Evolutionary conservation across 2,329 filamentous ascomycete species (phyloP).

Genomic region (Neofusicoccum parvum): DNA sequence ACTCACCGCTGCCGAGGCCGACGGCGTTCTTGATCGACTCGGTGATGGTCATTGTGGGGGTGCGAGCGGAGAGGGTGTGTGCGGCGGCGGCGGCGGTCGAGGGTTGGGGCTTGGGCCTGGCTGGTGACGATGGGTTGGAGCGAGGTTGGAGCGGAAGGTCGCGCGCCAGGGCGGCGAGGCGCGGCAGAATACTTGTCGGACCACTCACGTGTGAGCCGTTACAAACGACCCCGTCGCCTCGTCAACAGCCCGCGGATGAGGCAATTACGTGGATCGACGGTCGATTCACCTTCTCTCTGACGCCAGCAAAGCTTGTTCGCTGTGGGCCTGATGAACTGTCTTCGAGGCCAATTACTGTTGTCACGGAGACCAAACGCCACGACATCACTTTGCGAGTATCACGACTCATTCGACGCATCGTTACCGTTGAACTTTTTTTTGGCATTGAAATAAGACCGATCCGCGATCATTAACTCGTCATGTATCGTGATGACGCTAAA

Average conservation of each 20-base stretch:
- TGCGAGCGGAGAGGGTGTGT: neutral
- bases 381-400: too few relatives aligned
- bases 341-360: neutral
- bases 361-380: neutral
- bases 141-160: neutral
- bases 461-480: constrained; percentile 14
- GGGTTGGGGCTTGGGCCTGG: neutral
- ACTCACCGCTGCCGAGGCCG: constrained; percentile 42
- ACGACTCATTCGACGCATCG: neutral
- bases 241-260: too few relatives aligned
- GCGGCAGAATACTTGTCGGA: too few relatives aligned
- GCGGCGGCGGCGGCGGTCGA: neutral
- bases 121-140: neutral
- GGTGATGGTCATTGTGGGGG: constrained; percentile 40
- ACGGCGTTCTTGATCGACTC: constrained; percentile 53
- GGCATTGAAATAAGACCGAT: constrained; percentile 12
- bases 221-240: too few relatives aligned
- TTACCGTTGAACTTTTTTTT: neutral
- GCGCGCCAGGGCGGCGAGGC: too few relatives aligned
- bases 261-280: too few relatives aligned
- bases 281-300: too few relatives aligned
- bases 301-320: too few relatives aligned
- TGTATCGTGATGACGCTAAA: constrained; percentile 18
- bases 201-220: too few relatives aligned
- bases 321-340: too few relatives aligned